These are phyloP conservation scores for Fusarium duplospermum DNA, from an alignment of 2,329 filamentous ascomycete genomes.

Conservation along the genomic window DNA sequence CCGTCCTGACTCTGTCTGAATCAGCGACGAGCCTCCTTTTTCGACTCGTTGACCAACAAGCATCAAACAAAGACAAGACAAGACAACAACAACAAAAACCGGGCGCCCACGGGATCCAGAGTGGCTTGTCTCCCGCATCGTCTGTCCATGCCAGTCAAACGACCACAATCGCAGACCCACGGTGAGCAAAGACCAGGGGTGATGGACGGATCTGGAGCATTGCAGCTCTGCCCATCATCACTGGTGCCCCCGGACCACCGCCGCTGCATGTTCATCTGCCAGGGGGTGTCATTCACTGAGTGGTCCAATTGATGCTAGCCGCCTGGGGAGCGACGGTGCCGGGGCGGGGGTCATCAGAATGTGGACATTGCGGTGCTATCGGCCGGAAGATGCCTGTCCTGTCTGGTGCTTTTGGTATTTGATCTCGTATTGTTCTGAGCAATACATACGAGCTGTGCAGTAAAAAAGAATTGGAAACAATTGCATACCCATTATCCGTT, in stretches of 20 bases:
- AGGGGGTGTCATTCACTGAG: conserved; percentile 30
- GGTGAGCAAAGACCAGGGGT: not conserved
- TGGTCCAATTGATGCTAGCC: conserved; percentile 29
- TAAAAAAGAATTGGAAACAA: not conserved
- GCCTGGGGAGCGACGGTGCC: conserved; percentile 14
- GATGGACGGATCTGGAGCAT: conserved; percentile 1
- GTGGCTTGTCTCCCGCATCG: conserved; percentile 14
- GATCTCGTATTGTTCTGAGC: not conserved
- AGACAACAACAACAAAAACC: not conserved
- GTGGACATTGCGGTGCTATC: conserved; percentile 26
- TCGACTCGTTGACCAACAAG: not conserved
- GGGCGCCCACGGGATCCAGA: conserved; percentile 19
- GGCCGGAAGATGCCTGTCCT: conserved; percentile 30
- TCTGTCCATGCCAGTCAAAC: conserved; percentile 20
- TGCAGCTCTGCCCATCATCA: conserved; percentile 29
- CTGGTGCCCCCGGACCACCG: conserved; percentile 6
- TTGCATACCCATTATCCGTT: not conserved
- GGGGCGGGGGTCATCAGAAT: not conserved
- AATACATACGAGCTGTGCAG: not conserved
- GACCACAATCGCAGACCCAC: conserved; percentile 1
- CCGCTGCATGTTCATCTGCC: conserved; percentile 27
- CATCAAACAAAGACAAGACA: not conserved
- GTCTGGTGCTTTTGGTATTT: conserved; percentile 9
- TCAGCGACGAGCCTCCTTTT: conserved; percentile 7
- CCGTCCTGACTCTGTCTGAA: not conserved